Base-by-base conservation (phyloP, 352 stramenopile species). In the Plasmopara viticola region DNA sequence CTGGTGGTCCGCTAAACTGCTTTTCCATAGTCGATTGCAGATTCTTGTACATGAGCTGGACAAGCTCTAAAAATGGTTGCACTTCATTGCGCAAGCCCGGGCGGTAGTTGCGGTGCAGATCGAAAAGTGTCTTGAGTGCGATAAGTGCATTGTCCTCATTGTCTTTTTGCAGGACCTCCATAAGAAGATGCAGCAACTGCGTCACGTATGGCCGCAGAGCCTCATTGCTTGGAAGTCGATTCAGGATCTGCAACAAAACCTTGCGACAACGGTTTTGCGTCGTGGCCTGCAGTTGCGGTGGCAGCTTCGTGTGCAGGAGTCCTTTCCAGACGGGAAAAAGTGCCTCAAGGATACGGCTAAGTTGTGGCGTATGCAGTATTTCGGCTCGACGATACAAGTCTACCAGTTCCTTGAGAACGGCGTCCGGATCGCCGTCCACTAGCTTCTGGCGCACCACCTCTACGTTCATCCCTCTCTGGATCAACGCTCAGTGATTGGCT, bases 91-190 rank as follows among this genome's bases (percentile, higher is more conserved):
- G 76, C n/a, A 97, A 72, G 7, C 70, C 75, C 0, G 89, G 80
- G 6, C 91, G 83, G 68, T 97, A 98, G 58, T 96, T 97, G 56
- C 97, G 97, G 69, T 98, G 95, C 51, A 99, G 66, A 53, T 98
- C 94, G 63, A 98, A 98, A 31, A 99, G 89, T 55, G 97, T 97
- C 55, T 95, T 87, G 40, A 98, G 70, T 51, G 87, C 91, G 49
- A 98, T 73, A 14, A 98, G 72, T 20, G 90, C 90, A 72, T 99
- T 98, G 38, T 98, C 94, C 68, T 99, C 95, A 62, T 97, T 98
- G 66, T 99, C 97, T 33, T 86, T 72, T 38, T 89, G 81, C 42
- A 99, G 66, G 33, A 98, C 91, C 51, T 96, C 80, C 63, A 98
- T 95, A 17, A 94, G 77, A 46, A 98, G 57, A 25, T 89, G 83